Conservation (phyloP, 768 basidiomycete genomes). For the Leccinum disarticulatum region DNA sequence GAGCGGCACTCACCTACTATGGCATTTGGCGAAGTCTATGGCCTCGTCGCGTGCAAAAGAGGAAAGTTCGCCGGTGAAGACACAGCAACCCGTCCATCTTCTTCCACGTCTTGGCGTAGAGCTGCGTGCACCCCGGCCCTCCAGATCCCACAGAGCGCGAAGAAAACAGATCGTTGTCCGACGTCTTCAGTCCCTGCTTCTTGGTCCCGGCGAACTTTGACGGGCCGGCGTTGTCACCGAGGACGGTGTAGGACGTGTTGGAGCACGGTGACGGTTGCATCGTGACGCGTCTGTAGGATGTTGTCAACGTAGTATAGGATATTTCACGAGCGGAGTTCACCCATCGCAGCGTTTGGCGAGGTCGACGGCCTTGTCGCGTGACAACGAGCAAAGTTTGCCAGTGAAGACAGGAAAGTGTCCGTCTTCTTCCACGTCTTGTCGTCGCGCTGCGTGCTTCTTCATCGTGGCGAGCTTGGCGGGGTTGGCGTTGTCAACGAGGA, state of each 20-base stretch:
- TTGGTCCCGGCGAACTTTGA: slow-evolving; percentile 85
- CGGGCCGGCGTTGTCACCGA: slow-evolving; percentile 87
- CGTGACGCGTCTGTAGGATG: slow-evolving; percentile 33
- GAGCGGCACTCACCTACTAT: too few relatives aligned
- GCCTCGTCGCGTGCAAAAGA: too few relatives aligned
- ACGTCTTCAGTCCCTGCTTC: slow-evolving; percentile 70
- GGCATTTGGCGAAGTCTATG: too few relatives aligned
- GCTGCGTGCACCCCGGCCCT: slow-evolving; percentile 31
- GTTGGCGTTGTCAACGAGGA: slow-evolving; percentile 86
- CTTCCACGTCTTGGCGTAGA: slow-evolving; percentile 81
- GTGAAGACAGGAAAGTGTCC: slow-evolving; percentile 83
- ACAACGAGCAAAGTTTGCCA: slow-evolving; percentile 83
- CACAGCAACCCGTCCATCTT: slow-evolving; percentile 51
- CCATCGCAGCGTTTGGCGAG: slow-evolving; percentile 92
- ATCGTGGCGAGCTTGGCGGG: slow-evolving; percentile 86
- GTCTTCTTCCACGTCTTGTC: too few relatives aligned
- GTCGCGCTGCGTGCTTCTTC: slow-evolving; percentile 55
- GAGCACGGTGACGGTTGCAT: slow-evolving; percentile 57
- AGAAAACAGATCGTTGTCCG: slow-evolving; percentile 83
- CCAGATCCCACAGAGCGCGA: slow-evolving; percentile 59
- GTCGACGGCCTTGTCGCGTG: slow-evolving; percentile 84
- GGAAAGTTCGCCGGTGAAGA: too few relatives aligned
- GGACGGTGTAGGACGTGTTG: slow-evolving; percentile 84
- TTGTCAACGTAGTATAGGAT: not conserved
- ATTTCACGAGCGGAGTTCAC: slow-evolving; percentile 44